A percentile compares a stretch with the other conserved stretches of the same genome.
Evolutionary conservation across 108 stramenopile species (phyloP).

Genomic region (Stephanodiscus minutulus): DNA sequence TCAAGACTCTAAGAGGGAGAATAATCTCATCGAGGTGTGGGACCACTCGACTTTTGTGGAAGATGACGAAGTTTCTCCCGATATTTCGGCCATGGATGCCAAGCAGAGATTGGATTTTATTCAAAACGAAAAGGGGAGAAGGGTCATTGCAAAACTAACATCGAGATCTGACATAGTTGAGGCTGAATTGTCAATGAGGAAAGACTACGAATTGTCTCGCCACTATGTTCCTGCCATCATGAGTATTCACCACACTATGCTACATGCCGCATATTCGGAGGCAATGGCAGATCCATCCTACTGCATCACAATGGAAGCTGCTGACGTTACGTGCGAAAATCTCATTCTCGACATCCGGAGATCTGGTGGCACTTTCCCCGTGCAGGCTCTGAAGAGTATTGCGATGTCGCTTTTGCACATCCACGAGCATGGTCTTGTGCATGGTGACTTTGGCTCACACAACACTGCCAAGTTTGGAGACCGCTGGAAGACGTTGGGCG

Average conservation of each 20-base stretch:
- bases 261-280: conserved; percentile 87
- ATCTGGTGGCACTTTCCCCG: conserved; percentile 63
- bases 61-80: conserved; percentile 29
- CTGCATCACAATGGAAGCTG: conserved; percentile 90
- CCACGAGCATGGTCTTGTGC: conserved; percentile 83
- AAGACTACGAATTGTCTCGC: conserved; percentile 79
- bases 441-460: conserved; percentile 89
- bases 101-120: conserved; percentile 77
- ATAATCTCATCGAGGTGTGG: conserved; percentile 76
- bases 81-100: conserved; percentile 63
- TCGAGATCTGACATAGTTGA: conserved; percentile 84
- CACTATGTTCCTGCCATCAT: conserved; percentile 89
- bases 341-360: conserved; percentile 78
- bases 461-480: conserved; percentile 86
- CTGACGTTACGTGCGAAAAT: conserved; percentile 88
- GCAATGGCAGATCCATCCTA: conserved; percentile 91
- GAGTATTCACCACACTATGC: conserved; percentile 88
- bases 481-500: conserved; percentile 85
- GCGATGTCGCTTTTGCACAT: conserved; percentile 84
- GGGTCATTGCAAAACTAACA: conserved; percentile 86
- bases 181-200: conserved; percentile 76
- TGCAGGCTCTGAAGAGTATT: conserved; percentile 79
- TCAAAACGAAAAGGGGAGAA: conserved; percentile 77
- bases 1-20: conserved; percentile 70
- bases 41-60: conserved; percentile 71